phyloP scores from a whole-genome alignment of 2,329 filamentous ascomycete genomes.

The Cladosporium sphaerospermum region DNA sequence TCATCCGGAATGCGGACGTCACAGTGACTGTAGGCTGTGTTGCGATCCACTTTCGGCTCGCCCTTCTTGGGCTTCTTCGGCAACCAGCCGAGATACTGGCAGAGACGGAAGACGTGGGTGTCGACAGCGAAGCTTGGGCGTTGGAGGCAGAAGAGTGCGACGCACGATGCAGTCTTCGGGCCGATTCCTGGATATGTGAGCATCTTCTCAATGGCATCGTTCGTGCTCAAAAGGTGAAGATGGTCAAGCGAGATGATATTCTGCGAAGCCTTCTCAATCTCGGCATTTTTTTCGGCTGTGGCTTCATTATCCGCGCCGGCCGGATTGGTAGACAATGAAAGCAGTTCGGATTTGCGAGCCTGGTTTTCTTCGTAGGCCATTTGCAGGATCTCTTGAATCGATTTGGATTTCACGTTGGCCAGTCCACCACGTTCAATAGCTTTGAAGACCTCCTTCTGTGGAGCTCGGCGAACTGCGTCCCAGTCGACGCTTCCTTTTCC shows the following conservation, averaged over 20 bases:
- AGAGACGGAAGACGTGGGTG: conserved; percentile 60
- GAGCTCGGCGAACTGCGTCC: conserved; percentile 59
- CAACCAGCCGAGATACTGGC: conserved; percentile 57
- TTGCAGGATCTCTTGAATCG: conserved; percentile 68
- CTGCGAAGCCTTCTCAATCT: conserved; percentile 52
- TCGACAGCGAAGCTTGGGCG: conserved; percentile 60
- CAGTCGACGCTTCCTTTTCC: conserved; percentile 70
- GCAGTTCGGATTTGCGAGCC: conserved; percentile 47
- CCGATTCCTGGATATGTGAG: conserved; percentile 58
- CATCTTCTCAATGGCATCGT: conserved; percentile 53
- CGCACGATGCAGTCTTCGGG: conserved; percentile 60
- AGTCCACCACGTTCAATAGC: conserved; percentile 67
- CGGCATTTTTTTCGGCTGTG: conserved; percentile 48
- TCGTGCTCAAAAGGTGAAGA: conserved; percentile 48
- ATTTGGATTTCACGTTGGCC: conserved; percentile 61
- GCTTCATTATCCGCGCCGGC: conserved; percentile 41
- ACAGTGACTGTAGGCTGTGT: conserved; percentile 53
- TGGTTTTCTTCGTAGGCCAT: conserved; percentile 65
- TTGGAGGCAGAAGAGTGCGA: conserved; percentile 58
- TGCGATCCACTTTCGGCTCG: conserved; percentile 41
- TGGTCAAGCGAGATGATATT: conserved; percentile 60
- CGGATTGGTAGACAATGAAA: conserved; percentile 28
- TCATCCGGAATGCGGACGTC: conserved; percentile 56
- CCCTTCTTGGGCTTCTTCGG: conserved; percentile 41
- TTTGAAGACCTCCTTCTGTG: conserved; percentile 56